These are phyloP conservation scores for Grammothele lineata DNA, from an alignment of 768 basidiomycete genomes.

Conservation along the genomic window DNA sequence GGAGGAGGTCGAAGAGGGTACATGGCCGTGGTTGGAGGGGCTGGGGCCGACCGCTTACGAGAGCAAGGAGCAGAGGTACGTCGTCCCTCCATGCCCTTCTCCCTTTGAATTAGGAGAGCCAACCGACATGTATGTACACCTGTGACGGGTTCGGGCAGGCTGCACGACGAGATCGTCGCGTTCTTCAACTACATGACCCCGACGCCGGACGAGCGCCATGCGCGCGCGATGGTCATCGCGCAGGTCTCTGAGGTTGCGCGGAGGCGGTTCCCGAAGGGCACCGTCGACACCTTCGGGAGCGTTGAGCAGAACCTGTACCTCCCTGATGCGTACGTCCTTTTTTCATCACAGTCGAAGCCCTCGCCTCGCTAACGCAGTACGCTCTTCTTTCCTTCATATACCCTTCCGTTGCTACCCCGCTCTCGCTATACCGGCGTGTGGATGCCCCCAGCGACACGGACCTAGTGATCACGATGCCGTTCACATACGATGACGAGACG, in stretches of 20 bases:
- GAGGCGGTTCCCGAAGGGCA: constrained; percentile 40
- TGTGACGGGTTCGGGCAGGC: constrained; percentile 33
- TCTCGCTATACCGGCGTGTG: neutral
- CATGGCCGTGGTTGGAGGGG: constrained; percentile 22
- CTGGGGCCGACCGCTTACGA: constrained; percentile 24
- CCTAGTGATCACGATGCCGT: constrained; percentile 41
- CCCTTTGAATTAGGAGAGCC: too few species aligned
- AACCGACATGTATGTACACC: neutral
- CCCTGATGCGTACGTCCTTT: constrained; percentile 49
- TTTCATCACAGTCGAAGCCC: neutral
- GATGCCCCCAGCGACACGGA: constrained; percentile 53
- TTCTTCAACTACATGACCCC: constrained; percentile 52
- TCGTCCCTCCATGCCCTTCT: neutral
- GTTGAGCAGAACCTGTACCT: constrained; percentile 56
- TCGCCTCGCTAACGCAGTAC: too few species aligned
- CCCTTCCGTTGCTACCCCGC: too few species aligned
- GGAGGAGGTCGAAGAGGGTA: constrained; percentile 5
- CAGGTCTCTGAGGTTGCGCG: constrained; percentile 43
- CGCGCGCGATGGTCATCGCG: constrained; percentile 42
- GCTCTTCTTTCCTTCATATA: too few species aligned
- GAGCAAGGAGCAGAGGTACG: constrained; percentile 30
- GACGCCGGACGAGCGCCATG: constrained; percentile 45
- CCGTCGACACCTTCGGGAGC: constrained; percentile 57
- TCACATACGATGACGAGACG: constrained; percentile 28
- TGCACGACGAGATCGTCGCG: constrained; percentile 62